Evolutionary conservation across 805 yeast species (phyloP).

Genomic region (Tanozyma kutaoensis): DNA sequence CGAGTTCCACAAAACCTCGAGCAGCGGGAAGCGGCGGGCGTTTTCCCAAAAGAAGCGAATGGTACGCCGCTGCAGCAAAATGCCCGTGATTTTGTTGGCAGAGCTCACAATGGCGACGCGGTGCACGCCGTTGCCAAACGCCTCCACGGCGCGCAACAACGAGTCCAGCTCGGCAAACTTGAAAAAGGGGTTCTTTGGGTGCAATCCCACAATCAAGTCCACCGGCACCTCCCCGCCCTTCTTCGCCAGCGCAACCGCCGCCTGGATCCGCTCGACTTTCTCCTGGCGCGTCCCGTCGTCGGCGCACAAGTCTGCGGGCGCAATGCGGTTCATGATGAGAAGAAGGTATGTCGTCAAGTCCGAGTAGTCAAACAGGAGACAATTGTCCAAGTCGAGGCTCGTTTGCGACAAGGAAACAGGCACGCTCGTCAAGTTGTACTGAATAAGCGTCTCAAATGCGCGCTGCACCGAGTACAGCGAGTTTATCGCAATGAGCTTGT

Average conservation of each 20-base stretch:
- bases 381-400: constrained; percentile 37
- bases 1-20: constrained; percentile 62
- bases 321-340: constrained; percentile 64
- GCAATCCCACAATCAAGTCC: constrained; percentile 68
- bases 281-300: constrained; percentile 12
- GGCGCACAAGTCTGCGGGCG: constrained; percentile 15
- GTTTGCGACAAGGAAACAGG: constrained; percentile 46
- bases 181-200: constrained; percentile 81
- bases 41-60: constrained; percentile 85
- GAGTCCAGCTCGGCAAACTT: constrained; percentile 60
- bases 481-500: constrained; percentile 59
- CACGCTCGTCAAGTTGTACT: constrained; percentile 68
- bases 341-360: constrained; percentile 81
- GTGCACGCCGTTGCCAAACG: constrained; percentile 91
- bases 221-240: constrained; percentile 88
- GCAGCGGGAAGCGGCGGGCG: constrained; percentile 70
- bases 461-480: constrained; percentile 65
- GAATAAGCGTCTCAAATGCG: constrained; percentile 69
- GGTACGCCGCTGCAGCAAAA: constrained; percentile 82
- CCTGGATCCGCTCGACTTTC: constrained; percentile 25
- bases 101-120: constrained; percentile 68
- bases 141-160: constrained; percentile 65
- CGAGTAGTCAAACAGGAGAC: constrained; percentile 82
- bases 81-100: constrained; percentile 45
- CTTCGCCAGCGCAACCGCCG: constrained; percentile 50